A percentile compares a stretch with the other conserved stretches of the same genome.
phyloP scores from a whole-genome alignment of 164 flowering plant genomes.

The Piper longum region DNA sequence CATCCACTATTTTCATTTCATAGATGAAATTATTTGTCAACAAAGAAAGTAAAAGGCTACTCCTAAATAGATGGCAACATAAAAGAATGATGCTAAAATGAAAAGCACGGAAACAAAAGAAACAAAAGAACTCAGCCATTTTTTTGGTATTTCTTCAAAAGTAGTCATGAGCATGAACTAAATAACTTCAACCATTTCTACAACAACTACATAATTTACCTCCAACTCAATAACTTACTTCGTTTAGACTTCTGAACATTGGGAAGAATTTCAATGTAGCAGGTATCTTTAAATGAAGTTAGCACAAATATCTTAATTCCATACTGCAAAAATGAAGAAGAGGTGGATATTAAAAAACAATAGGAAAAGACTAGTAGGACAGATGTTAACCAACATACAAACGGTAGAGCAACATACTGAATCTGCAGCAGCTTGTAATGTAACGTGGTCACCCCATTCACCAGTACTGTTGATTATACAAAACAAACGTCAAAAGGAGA shows the following conservation, averaged over 20 bases:
- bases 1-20: no score
- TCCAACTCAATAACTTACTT: slow-evolving; percentile 16
- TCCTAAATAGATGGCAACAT: no score
- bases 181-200: not conserved
- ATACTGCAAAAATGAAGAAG: slow-evolving; percentile 26
- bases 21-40: no score
- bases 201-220: not conserved
- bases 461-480: slow-evolving; percentile 42
- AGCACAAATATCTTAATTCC: slow-evolving; percentile 48
- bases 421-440: slow-evolving; percentile 91
- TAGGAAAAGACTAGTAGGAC: not conserved
- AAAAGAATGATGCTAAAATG: no score
- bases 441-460: slow-evolving; percentile 96
- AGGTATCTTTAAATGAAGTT: slow-evolving; percentile 54
- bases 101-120: no score
- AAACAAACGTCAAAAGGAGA: not conserved
- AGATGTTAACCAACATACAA: no score
- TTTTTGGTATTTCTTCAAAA: no score
- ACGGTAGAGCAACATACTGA: slow-evolving; percentile 28
- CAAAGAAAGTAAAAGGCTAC: no score
- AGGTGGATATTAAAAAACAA: no score
- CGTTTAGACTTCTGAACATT: slow-evolving; percentile 33
- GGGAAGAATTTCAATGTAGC: slow-evolving; percentile 56
- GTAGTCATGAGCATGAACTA: no score
- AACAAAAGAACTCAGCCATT: no score